These are phyloP conservation scores for Plasmopara muralis DNA, from an alignment of 352 stramenopile species.

Conservation along the genomic window DNA sequence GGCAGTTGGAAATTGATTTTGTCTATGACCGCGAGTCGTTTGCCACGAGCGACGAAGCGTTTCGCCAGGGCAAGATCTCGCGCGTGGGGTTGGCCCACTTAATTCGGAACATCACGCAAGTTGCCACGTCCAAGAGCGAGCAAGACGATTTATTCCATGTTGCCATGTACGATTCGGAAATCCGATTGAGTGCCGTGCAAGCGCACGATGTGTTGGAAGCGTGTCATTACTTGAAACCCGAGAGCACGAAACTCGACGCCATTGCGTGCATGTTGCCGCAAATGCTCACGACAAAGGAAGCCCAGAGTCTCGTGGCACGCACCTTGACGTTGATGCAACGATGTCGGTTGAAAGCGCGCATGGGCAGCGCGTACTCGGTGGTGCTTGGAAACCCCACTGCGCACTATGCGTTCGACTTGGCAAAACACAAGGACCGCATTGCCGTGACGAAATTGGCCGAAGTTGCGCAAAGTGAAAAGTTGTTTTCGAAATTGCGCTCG, in stretches of 20 bases:
- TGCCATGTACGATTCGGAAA: slow-evolving; percentile 68
- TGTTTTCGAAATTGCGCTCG: slow-evolving; percentile 57
- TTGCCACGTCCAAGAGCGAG: slow-evolving; percentile 50
- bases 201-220: slow-evolving; percentile 77
- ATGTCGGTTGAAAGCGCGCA: slow-evolving; percentile 67
- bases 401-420: slow-evolving; percentile 74
- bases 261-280: slow-evolving; percentile 71
- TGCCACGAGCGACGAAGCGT: slow-evolving; percentile 44
- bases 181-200: slow-evolving; percentile 70
- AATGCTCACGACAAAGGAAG: slow-evolving; percentile 80
- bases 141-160: slow-evolving; percentile 76
- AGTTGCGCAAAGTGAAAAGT: slow-evolving; percentile 76
- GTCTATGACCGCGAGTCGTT: slow-evolving; percentile 72
- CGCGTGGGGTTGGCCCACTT: slow-evolving; percentile 60
- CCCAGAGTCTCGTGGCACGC: slow-evolving; percentile 55
- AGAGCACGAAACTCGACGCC: slow-evolving; percentile 51
- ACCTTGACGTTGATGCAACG: slow-evolving; percentile 65
- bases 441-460: slow-evolving; percentile 77
- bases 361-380: slow-evolving; percentile 80
- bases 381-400: slow-evolving; percentile 81
- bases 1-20: slow-evolving; percentile 68
- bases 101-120: slow-evolving; percentile 58
- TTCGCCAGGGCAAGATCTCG: slow-evolving; percentile 52
- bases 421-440: slow-evolving; percentile 64
- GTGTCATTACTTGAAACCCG: slow-evolving; percentile 54